Conservation (phyloP, 2,329 filamentous ascomycete genomes). For the Fusarium oligoseptatum region DNA sequence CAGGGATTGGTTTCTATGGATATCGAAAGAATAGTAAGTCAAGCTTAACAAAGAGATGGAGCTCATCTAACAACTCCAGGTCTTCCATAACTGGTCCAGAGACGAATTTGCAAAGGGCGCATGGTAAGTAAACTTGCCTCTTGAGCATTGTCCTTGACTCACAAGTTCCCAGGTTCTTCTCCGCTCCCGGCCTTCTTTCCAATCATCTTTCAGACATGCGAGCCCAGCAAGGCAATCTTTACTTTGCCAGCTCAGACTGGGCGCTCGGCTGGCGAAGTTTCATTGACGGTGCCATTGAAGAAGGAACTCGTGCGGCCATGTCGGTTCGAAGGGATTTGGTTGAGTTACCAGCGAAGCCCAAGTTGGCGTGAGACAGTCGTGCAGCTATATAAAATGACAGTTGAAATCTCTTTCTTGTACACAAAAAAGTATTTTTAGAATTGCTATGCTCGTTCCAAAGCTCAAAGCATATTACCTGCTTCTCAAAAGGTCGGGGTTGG, state of each 20-base stretch:
- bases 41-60: too few species aligned
- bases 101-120: conserved; percentile 62
- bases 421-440: neutral
- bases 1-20: conserved; percentile 51
- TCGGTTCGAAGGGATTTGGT: neutral
- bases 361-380: neutral
- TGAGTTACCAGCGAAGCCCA: neutral
- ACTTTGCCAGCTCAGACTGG: conserved; percentile 64
- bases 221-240: conserved; percentile 56
- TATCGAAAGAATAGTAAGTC: conserved; percentile 43
- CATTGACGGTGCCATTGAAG: conserved; percentile 64
- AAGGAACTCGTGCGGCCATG: conserved; percentile 52
- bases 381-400: neutral
- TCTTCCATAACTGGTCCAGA: conserved; percentile 64
- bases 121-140: conserved; percentile 39
- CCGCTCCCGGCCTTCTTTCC: conserved; percentile 52
- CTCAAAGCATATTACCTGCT: neutral
- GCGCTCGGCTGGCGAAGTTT: conserved; percentile 63
- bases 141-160: neutral
- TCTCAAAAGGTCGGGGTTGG: neutral
- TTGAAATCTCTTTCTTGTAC: neutral
- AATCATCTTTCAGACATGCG: conserved; percentile 57
- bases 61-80: conserved; percentile 31
- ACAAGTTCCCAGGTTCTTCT: conserved; percentile 50
- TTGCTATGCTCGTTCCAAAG: neutral